Evolutionary conservation across 2,329 filamentous ascomycete genomes (phyloP).

Genomic region (Plectosphaerella cucumerina): DNA sequence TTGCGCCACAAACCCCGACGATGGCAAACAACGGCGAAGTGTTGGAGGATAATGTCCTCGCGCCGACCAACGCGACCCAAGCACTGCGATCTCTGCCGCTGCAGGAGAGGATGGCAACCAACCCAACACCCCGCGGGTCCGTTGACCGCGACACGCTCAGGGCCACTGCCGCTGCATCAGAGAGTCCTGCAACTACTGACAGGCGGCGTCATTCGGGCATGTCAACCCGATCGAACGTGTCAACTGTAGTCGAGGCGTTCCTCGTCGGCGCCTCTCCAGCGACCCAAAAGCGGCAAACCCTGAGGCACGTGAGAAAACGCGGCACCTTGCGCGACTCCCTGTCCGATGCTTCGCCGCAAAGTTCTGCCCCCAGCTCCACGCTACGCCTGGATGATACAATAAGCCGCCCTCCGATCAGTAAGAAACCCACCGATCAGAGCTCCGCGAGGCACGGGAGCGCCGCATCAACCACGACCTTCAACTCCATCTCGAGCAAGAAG

Average conservation of each 20-base stretch:
- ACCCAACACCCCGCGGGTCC: constrained; percentile 30
- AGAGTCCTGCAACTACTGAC: constrained; percentile 37
- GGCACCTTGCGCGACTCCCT: constrained; percentile 42
- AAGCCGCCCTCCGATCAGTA: constrained; percentile 21
- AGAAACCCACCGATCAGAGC: constrained; percentile 23
- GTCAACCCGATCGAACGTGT: constrained; percentile 50
- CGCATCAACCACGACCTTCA: constrained; percentile 42
- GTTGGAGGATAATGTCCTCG: constrained; percentile 41
- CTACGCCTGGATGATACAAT: constrained; percentile 23
- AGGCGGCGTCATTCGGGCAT: constrained; percentile 46
- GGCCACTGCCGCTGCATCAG: constrained; percentile 28
- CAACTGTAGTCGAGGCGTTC: constrained; percentile 55
- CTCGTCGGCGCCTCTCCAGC: constrained; percentile 45
- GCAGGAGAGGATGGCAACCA: constrained; percentile 33
- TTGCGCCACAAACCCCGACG: constrained; percentile 3
- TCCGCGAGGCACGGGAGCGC: constrained; percentile 39
- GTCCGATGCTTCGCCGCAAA: constrained; percentile 34
- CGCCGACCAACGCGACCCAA: constrained; percentile 48
- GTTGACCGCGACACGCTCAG: constrained; percentile 21
- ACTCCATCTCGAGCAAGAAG: constrained; percentile 48
- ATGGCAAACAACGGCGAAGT: constrained; percentile 29
- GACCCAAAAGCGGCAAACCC: constrained; percentile 44
- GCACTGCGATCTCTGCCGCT: constrained; percentile 43
- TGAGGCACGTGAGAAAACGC: constrained; percentile 59
- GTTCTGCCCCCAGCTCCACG: constrained; percentile 36